A percentile compares a stretch with the other conserved stretches of the same genome.
These are phyloP conservation scores for Tuber umbilicatum DNA, from an alignment of 495 filamentous ascomycete species.

Conservation along the genomic window DNA sequence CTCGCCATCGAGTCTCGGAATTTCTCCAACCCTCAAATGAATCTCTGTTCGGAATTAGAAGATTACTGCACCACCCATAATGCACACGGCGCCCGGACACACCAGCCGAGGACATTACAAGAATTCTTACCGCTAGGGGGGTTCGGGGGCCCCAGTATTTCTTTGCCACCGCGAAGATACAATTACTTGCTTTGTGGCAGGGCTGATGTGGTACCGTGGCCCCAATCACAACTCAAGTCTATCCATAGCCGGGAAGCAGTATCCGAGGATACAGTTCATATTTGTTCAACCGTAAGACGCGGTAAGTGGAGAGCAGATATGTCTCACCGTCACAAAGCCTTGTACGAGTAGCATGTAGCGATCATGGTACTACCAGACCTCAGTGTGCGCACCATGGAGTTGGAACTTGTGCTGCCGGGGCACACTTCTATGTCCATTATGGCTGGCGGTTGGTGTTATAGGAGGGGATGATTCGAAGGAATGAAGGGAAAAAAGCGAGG, in stretches of 20 bases:
- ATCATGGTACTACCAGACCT: background rate
- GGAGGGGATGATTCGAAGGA: background rate
- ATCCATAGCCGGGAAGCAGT: background rate
- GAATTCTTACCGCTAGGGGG: background rate
- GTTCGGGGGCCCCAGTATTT: background rate
- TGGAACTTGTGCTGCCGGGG: background rate
- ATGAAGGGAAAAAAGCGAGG: background rate
- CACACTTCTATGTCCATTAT: background rate
- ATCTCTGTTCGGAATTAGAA: background rate
- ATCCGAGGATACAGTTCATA: background rate
- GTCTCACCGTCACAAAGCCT: background rate
- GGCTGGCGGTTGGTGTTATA: background rate
- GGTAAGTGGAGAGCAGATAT: background rate
- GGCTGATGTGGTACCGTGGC: too few relatives aligned
- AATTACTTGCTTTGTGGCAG: background rate
- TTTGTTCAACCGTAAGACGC: background rate
- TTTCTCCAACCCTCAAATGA: background rate
- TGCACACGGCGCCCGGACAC: background rate
- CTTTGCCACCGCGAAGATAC: background rate
- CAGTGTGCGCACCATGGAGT: background rate
- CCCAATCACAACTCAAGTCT: background rate
- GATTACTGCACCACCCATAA: background rate
- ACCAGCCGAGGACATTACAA: background rate
- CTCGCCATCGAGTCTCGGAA: background rate
- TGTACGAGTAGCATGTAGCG: too few relatives aligned